Percentiles rank a stretch among this genome's conserved stretches.
Evolutionary conservation across 2,329 filamentous ascomycete species (phyloP).

Genomic region (Peltaster fructicola): DNA sequence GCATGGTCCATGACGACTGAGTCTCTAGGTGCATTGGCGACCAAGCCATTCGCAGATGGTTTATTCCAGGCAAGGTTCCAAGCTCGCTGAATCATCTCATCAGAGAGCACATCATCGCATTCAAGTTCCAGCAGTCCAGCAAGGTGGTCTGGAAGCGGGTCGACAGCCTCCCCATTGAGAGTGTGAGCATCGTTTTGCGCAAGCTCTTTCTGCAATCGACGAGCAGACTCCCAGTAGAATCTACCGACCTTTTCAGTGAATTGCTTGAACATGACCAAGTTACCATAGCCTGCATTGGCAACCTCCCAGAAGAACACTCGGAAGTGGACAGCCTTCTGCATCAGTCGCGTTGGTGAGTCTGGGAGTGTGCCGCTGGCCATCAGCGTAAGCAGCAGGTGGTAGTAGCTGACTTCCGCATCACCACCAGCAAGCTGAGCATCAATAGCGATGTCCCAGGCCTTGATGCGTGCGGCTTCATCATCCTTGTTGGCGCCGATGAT

Average conservation of each 20-base stretch:
- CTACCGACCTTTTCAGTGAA: constrained; percentile 57
- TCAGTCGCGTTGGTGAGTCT: constrained; percentile 62
- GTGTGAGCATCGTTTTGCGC: constrained; percentile 11
- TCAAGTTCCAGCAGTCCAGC: constrained; percentile 58
- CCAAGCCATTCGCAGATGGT: constrained; percentile 49
- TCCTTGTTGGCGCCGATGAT: constrained; percentile 68
- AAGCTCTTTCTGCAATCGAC: constrained; percentile 37
- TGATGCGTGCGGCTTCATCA: constrained; percentile 69
- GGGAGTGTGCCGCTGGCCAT: constrained; percentile 78
- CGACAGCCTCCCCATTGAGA: constrained; percentile 27
- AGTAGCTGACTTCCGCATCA: constrained; percentile 76
- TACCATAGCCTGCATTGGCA: constrained; percentile 46
- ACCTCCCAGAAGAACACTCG: constrained; percentile 75
- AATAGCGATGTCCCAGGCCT: constrained; percentile 83
- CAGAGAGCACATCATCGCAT: constrained; percentile 64
- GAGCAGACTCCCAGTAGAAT: constrained; percentile 66
- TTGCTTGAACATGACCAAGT: constrained; percentile 46
- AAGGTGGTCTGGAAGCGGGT: constrained; percentile 60
- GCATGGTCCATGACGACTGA: constrained; percentile 69
- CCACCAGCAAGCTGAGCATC: constrained; percentile 86
- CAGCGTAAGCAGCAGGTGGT: constrained; percentile 66
- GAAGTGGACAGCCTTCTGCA: constrained; percentile 83
- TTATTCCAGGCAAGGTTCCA: constrained; percentile 83
- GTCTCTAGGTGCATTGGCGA: constrained; percentile 57
- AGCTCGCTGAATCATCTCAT: constrained; percentile 63